These are phyloP conservation scores for Boletus pseudo-olivaceus DNA, from an alignment of 768 basidiomycete species.

Conservation along the genomic window DNA sequence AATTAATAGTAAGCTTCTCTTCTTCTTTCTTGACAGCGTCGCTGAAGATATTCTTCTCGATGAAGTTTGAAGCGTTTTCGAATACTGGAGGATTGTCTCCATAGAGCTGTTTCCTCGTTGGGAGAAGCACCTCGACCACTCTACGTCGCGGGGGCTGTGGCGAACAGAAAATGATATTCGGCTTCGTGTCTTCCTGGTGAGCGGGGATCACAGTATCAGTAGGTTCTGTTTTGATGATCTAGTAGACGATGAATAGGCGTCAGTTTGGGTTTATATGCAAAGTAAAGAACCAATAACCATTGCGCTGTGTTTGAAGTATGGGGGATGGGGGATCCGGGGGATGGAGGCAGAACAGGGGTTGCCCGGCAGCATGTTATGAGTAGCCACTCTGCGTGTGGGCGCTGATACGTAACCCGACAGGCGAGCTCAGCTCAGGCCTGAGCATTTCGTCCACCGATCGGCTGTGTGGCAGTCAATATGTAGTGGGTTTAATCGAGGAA, in stretches of 20 bases:
- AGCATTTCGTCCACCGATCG: background rate
- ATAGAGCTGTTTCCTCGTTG: slow-evolving; percentile 8
- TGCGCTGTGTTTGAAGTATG: background rate
- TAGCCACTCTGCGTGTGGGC: background rate
- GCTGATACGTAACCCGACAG: slow-evolving; percentile 4
- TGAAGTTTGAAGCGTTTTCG: slow-evolving; percentile 8
- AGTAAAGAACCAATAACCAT: slow-evolving; percentile 1
- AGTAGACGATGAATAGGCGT: background rate
- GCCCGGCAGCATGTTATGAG: background rate
- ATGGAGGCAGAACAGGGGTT: background rate
- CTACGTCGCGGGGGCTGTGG: background rate
- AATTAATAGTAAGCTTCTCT: background rate
- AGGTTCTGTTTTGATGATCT: slow-evolving; percentile 13
- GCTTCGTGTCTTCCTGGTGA: background rate
- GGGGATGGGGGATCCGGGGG: no score
- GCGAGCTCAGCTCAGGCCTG: background rate
- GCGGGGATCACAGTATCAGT: background rate
- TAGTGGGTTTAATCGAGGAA: no score
- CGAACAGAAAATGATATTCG: background rate
- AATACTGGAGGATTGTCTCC: slow-evolving; percentile 3
- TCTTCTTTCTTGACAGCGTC: slow-evolving; percentile 16
- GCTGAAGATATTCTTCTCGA: slow-evolving; percentile 2
- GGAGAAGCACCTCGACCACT: slow-evolving; percentile 9
- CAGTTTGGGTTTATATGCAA: background rate
- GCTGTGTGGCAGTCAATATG: background rate